Evolutionary conservation across 495 filamentous ascomycete genomes (phyloP), one percentile per base, ranked within the genome.

Genomic region (Corynascus novoguineensis): DNA sequence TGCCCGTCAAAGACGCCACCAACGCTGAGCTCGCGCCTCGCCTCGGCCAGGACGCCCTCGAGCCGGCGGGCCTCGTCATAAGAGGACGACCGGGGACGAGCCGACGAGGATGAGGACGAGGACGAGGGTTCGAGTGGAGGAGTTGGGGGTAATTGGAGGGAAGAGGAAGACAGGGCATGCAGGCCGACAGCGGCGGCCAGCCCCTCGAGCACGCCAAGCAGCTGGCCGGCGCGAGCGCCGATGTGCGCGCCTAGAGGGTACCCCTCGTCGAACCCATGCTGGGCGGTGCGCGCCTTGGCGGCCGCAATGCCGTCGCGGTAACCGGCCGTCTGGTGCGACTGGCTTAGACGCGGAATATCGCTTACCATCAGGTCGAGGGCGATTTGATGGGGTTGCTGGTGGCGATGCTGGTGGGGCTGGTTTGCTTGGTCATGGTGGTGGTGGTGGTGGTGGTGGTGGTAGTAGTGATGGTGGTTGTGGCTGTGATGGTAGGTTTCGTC

Each of bases 221-320:
- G 64, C 29, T 79, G 82, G 0, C 91, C 91, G 0, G 83, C 85
- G 0, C 79, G 75, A 62, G 86, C 73, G 2, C 92, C 92, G 28
- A 96, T 69, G 25, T 83, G 78, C 3, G 89, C 90, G 31, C 92
- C 93, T 2, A 96, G 75, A 1, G 77, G 68, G 58, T 87, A 97
- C 0, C 90, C 92, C 53, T 90, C 86, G 67, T 97, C 93, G 65
- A 97, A 97, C 7, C 93, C 92, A 17, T 71, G 68, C 66, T 97
- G 92, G 12, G 95, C 79, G 58, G 79, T 81, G 47, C 76, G 61
- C 14, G 76, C 72, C 69, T 96, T 97, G 19, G 85, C 86, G 4
- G 67, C 63, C 4, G 86, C 75, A 58, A 97, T 83, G 55, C 93
- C 92, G 58, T 92, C 89, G 56, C 92, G 85, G 72, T 97, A 97